A percentile compares a stretch with the other conserved stretches of the same genome.
Evolutionary conservation across 495 filamentous ascomycete species (phyloP).

Genomic region (Ramalina intermedia): DNA sequence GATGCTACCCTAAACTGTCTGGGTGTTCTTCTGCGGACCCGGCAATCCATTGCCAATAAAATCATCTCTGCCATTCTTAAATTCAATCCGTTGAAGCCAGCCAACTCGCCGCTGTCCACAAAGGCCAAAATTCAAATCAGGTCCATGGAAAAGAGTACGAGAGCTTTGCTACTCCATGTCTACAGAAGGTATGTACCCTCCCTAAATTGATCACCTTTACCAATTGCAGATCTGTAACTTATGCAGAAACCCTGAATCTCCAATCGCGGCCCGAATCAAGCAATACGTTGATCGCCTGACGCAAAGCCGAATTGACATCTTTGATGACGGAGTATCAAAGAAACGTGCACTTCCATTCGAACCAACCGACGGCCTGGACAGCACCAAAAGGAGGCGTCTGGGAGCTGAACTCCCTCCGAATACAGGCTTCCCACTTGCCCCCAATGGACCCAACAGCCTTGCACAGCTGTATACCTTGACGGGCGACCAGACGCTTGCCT

Average conservation of each 20-base stretch:
- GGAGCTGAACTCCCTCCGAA: slow-evolving; percentile 36
- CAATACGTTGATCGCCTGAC: slow-evolving; percentile 67
- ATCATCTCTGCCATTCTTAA: slow-evolving; percentile 73
- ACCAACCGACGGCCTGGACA: slow-evolving; percentile 53
- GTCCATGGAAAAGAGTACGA: slow-evolving; percentile 87
- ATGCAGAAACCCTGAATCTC: slow-evolving; percentile 52
- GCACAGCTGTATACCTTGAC: slow-evolving; percentile 77
- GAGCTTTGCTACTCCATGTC: slow-evolving; percentile 66
- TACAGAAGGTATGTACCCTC: slow-evolving; percentile 47
- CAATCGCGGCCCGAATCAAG: slow-evolving; percentile 56
- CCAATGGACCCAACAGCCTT: slow-evolving; percentile 58
- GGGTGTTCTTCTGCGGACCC: slow-evolving; percentile 60
- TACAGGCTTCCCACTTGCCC: slow-evolving; percentile 47
- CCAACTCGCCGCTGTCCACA: slow-evolving; percentile 60
- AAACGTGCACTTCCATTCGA: slow-evolving; percentile 60
- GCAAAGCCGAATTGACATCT: slow-evolving; percentile 56
- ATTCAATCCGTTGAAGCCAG: slow-evolving; percentile 78
- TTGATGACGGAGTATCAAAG: slow-evolving; percentile 55
- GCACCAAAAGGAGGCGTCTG: slow-evolving; percentile 54
- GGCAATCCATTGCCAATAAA: slow-evolving; percentile 66
- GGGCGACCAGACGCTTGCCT: slow-evolving; percentile 51
- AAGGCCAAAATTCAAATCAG: slow-evolving; percentile 67
- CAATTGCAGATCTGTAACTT: slow-evolving; percentile 1
- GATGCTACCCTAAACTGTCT: slow-evolving; percentile 86
- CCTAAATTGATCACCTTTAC: not conserved